Conservation (phyloP, 1,284 basidiomycete genomes). For the Hemileia vastatrix region DNA sequence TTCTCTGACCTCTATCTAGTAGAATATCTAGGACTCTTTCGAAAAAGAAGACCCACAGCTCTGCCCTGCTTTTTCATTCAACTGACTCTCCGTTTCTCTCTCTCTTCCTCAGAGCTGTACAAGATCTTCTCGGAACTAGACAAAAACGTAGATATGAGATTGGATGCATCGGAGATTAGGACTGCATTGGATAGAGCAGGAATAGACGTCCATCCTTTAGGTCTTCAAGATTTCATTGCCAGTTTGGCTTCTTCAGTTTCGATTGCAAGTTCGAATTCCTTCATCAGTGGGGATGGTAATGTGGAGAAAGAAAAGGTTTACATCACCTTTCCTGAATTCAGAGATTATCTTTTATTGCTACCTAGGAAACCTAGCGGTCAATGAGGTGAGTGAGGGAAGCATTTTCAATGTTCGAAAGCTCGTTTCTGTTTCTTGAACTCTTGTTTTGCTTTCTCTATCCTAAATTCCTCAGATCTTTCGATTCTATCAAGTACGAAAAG, state of each 20-base stretch:
- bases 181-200: constrained; percentile 35
- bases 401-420: neutral
- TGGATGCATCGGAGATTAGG: constrained; percentile 36
- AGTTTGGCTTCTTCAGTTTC: constrained; percentile 27
- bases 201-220: constrained; percentile 32
- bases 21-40: too few relatives aligned
- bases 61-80: too few relatives aligned
- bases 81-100: neutral
- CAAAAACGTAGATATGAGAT: constrained; percentile 37
- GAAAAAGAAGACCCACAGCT: too few relatives aligned
- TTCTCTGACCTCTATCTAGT: too few relatives aligned
- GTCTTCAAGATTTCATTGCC: constrained; percentile 41
- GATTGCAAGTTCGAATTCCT: neutral
- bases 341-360: too few relatives aligned
- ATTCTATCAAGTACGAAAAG: constrained; percentile 43
- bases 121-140: constrained; percentile 41
- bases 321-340: constrained; percentile 42
- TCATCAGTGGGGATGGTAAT: neutral
- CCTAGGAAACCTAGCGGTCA: too few relatives aligned
- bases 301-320: constrained; percentile 25
- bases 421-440: neutral
- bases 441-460: neutral
- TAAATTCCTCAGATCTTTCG: constrained; percentile 32
- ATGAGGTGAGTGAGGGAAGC: too few relatives aligned
- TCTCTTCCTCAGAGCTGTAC: constrained; percentile 32